Evolutionary conservation across 805 yeast genomes (phyloP).

Genomic region (Starmerella roubikii): DNA sequence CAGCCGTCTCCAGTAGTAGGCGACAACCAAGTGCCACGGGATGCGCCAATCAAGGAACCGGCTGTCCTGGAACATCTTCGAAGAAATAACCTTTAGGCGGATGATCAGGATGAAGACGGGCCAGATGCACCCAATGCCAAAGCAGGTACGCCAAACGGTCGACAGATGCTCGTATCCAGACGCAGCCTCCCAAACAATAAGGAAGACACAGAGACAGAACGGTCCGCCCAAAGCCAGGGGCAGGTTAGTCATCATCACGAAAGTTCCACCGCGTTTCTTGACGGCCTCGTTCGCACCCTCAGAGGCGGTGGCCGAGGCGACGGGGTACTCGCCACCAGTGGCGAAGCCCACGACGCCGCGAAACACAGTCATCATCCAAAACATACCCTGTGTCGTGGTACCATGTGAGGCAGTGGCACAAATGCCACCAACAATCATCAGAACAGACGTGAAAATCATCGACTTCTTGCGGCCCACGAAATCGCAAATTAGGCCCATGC

Average conservation of each 20-base stretch:
- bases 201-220: constrained; percentile 50
- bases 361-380: constrained; percentile 63
- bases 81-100: constrained; percentile 55
- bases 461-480: constrained; percentile 54
- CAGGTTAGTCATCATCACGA: constrained; percentile 57
- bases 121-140: constrained; percentile 62
- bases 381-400: constrained; percentile 42
- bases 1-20: constrained; percentile 54
- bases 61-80: constrained; percentile 47
- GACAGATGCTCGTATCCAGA: constrained; percentile 28
- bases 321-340: constrained; percentile 65
- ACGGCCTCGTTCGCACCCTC: constrained; percentile 48
- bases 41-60: constrained; percentile 43
- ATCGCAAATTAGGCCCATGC: constrained; percentile 50
- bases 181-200: constrained; percentile 53
- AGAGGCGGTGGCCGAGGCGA: constrained; percentile 54
- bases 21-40: constrained; percentile 46
- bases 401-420: constrained; percentile 65
- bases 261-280: constrained; percentile 46
- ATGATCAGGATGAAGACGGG: constrained; percentile 61
- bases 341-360: constrained; percentile 71
- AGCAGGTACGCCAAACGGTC: constrained; percentile 58
- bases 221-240: constrained; percentile 71
- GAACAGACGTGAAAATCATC: constrained; percentile 47
- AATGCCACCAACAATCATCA: constrained; percentile 50